A percentile compares a stretch with the other conserved stretches of the same genome.
Evolutionary conservation across 805 yeast genomes (phyloP).

Genomic region (Cyberlindnera veronae): DNA sequence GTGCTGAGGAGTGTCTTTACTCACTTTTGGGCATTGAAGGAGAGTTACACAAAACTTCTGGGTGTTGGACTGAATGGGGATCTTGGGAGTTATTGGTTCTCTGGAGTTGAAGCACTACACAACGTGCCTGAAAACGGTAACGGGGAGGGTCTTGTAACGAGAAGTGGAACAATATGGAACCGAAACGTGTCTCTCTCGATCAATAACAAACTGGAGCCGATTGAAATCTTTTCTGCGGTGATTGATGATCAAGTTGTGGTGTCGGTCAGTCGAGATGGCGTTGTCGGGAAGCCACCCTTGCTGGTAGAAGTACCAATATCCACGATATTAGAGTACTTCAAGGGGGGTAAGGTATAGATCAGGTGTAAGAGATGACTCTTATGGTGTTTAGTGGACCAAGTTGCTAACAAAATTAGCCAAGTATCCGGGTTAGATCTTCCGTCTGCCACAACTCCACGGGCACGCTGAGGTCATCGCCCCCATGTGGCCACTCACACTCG

Average conservation of each 20-base stretch:
- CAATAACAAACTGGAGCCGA: constrained; percentile 6
- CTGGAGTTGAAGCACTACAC: constrained; percentile 10
- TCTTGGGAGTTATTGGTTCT: constrained; percentile 29
- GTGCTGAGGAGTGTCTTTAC: constrained; percentile 39
- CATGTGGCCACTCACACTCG: background rate
- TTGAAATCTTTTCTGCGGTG: constrained; percentile 24
- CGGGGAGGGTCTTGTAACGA: background rate
- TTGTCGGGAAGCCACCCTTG: background rate
- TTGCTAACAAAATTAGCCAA: no score
- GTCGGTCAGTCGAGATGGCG: constrained; percentile 9
- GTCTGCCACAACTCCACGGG: no score
- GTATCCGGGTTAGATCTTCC: no score
- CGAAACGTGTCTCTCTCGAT: constrained; percentile 3
- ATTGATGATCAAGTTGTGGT: constrained; percentile 14
- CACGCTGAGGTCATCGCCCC: no score
- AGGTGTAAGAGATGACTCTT: no score
- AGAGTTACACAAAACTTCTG: constrained; percentile 62
- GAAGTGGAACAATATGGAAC: constrained; percentile 4
- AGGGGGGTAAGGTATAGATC: no score
- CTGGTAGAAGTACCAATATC: no score
- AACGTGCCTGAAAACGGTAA: background rate
- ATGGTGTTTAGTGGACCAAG: no score
- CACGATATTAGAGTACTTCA: no score
- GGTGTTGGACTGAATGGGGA: constrained; percentile 57
- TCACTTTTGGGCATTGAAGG: constrained; percentile 77